Base-by-base conservation (phyloP, 176 grass and related monocot species). In the Carex kokanica region DNA sequence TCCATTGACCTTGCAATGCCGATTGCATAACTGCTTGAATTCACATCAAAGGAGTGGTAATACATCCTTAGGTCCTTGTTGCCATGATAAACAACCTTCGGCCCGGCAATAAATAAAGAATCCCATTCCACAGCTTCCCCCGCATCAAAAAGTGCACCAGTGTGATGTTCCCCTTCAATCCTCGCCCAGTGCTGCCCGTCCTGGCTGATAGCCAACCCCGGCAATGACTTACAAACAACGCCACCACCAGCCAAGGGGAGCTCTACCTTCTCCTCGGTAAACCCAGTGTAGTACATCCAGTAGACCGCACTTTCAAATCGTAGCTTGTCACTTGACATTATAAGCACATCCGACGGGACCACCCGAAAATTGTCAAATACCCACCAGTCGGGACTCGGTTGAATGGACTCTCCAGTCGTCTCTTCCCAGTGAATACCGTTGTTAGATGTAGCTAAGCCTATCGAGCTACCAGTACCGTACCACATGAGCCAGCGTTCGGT, bases 251-350 rank as follows among this genome's bases (percentile, higher is more conserved):
- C 81, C 60, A 80, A 85, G 2, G 86, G 51, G 31, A 80, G 73
- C 32, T 53, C 64, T 49, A 98, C 16, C 68, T 89, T 83, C 52
- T 86, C 86, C 68, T 89, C 86, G 6, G 60, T 90, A 62, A 84
- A 98, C 25, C 96, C 93, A 1, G 88, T 93, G 75, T 98, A 98
- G 86, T 93, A 98, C 43, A 98, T 87, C 96, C 91, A 98, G 83
- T 95, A 99, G 0, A 95, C 91, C 8, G 89, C 87, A 51, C 86
- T 88, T 31, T 89, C 80, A 6, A 88, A 54, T 70, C 79, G 87
- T 32, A 83, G 69, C 20, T 87, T 89, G 41, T 88, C 64, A 52
- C 77, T 85, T 56, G 93, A 92, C 85, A 95, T 85, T 82, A 95
- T 83, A 56, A 99, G 84, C 7, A 95, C 91, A 80, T 99, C 89